Base-by-base conservation (phyloP, 1,284 basidiomycete genomes). In the Ceratobasidium sp. region DNA sequence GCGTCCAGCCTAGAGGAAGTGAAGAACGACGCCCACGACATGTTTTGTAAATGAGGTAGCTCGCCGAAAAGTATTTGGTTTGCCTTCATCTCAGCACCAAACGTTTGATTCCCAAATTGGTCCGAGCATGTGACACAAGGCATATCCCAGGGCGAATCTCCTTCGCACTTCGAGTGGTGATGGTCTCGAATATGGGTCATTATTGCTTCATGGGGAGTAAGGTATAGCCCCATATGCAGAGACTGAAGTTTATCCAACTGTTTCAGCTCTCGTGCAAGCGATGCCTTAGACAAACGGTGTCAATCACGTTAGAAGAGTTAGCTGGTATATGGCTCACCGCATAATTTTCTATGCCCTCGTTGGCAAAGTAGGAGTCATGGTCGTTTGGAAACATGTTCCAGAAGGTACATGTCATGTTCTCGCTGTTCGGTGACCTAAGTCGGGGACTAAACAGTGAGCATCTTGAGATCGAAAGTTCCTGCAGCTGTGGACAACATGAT, bases 331-430 rank as follows among this genome's bases (percentile, higher is more conserved):
- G 33, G 42, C 68, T 20, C 44, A 67, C 63, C n/a, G 73, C 73
- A 23, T 77, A 77, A 20, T 77, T 63, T 56, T 66, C 63, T 28
- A 67, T 55, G 9, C 73, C 73, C n/a, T 66, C 63, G n/a, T 39
- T n/a, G 18, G 73, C 73, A 33, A 77, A 77, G 39, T 77, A 77
- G 6, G 73, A 64, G 33, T 77, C 73, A 28, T 77, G 73, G 18
- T 77, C 73, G 26, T 46, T 55, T 9, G 73, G 73, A 46, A 77
- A 77, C 15, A 15, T 55, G 15, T 2, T 20, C 73, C 73, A 77
- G 53, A 77, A 77, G 20, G 33, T 40, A 51, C 73, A 77, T 1
- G 5, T 10, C 5, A 10, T 51, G 18, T 23, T 53, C 7, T 44
- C 28, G 60, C 4, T 13, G 46, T 13, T 18, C 1, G 60, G 9